Conservation (phyloP, 495 filamentous ascomycete species). For the Halenospora varia region DNA sequence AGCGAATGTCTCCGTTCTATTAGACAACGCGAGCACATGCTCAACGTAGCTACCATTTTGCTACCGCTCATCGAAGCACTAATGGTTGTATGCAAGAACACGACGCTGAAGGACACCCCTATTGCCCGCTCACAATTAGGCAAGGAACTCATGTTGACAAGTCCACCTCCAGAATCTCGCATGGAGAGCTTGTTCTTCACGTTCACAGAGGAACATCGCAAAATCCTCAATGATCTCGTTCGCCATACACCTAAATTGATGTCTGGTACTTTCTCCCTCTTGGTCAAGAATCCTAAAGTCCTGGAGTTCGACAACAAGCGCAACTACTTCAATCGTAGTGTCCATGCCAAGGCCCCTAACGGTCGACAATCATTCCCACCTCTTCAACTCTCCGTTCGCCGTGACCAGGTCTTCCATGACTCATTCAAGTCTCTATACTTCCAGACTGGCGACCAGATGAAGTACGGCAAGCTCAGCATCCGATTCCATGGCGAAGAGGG, state of each 20-base stretch:
- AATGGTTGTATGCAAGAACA: slow-evolving; percentile 99
- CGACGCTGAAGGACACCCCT: slow-evolving; percentile 62
- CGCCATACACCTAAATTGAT: slow-evolving; percentile 95
- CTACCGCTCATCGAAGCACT: slow-evolving; percentile 90
- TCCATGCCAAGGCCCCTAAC: slow-evolving; percentile 72
- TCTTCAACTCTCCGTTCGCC: slow-evolving; percentile 83
- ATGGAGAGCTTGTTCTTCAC: slow-evolving; percentile 95
- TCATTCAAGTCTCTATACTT: slow-evolving; percentile 95
- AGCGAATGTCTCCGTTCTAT: slow-evolving; percentile 87
- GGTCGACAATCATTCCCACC: slow-evolving; percentile 54
- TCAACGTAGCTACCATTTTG: slow-evolving; percentile 94
- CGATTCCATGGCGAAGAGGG: slow-evolving; percentile 97
- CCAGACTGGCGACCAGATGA: slow-evolving; percentile 93
- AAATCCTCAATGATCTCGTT: slow-evolving; percentile 97
- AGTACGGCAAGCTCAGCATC: slow-evolving; percentile 96
- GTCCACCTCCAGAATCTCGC: slow-evolving; percentile 71
- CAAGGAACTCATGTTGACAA: slow-evolving; percentile 71
- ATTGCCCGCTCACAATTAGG: slow-evolving; percentile 30
- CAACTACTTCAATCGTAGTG: slow-evolving; percentile 93
- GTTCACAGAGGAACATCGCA: slow-evolving; percentile 97
- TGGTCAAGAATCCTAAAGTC: slow-evolving; percentile 98
- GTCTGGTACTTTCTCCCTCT: slow-evolving; percentile 91
- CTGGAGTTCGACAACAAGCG: slow-evolving; percentile 99
- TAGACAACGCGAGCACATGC: slow-evolving; percentile 84
- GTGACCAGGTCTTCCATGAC: slow-evolving; percentile 96